phyloP scores from a whole-genome alignment of 306 rosid species.

The Neltuma alba region DNA sequence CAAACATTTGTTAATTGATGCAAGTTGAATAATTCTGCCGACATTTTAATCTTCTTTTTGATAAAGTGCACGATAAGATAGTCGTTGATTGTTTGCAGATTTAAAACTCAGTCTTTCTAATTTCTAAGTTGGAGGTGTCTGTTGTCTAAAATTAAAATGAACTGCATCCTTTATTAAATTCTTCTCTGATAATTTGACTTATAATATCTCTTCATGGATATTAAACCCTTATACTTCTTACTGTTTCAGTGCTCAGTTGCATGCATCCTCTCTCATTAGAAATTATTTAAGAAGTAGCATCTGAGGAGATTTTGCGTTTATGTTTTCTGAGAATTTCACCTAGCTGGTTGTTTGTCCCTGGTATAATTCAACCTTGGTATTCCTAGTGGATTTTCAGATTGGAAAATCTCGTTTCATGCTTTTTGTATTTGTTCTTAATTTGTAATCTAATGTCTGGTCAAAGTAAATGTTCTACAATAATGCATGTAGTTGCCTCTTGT shows the following conservation, averaged over 20 bases:
- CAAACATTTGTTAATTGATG: conserved; percentile 23
- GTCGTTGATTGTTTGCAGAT: background rate
- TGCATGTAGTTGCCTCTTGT: background rate
- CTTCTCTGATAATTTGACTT: conserved; percentile 12
- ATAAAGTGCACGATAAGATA: background rate
- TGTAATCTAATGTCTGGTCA: background rate
- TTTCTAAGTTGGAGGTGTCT: conserved; percentile 10
- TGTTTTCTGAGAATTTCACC: conserved; percentile 2
- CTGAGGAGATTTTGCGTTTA: background rate
- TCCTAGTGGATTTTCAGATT: background rate
- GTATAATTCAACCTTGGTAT: conserved; percentile 13
- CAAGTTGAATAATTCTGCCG: conserved; percentile 10
- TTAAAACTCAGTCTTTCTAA: background rate
- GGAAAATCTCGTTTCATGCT: background rate
- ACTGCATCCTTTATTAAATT: background rate
- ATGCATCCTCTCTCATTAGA: conserved; percentile 3
- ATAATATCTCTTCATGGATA: background rate
- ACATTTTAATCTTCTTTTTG: conserved; percentile 9
- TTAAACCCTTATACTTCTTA: background rate
- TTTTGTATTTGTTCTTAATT: conserved; percentile 2
- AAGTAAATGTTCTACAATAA: background rate
- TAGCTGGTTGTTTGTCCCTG: background rate
- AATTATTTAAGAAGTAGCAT: conserved; percentile 11
- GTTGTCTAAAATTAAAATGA: conserved; percentile 8
- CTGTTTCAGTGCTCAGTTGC: background rate